Base-by-base conservation (phyloP, 1,139 yeast species). In the Kodamaea suecica region DNA sequence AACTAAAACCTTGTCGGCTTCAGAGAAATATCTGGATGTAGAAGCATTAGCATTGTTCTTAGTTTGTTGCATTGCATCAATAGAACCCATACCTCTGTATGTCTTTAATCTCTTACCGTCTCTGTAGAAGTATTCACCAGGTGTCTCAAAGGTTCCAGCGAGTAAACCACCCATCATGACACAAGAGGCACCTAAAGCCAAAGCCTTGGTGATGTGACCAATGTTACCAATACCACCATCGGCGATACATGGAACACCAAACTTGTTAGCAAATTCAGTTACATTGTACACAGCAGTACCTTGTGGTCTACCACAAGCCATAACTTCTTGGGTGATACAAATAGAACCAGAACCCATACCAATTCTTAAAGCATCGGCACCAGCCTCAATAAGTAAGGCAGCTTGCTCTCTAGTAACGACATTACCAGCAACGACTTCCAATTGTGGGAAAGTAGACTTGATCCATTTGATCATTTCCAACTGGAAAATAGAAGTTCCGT, bases 261-360 rank as follows among this genome's bases (percentile, higher is more conserved):
- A 87, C 61, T 78, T 74, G 66, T 79, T 80, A 50, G 95, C 90
- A 60, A 87, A 85, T 69, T 87, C 90, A 44, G 88, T 73, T 35
- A 87, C 96, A 44, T 78, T 80, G 71, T 76, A 86, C 38, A 87
- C 95, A 42, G 96, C 96, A 44, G 96, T 86, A 70, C 97, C 99
- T 75, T 94, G 98, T 42, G 99, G 98, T 77, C 98, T 90, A 69
- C 99, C 99, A 71, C 96, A 95, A 35, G 99, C 98, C 99, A 92
- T 92, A 42, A 92, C 98, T 71, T 92, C 99, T 73, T 94, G 98
- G 39, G 98, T 92, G 59, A 92, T 94, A 77, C 97, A 92, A 59
- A 92, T 92, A 41, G 97, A 87, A 57, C 98, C 98, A 29, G 97
- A 87, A 56, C 99, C 99, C 99, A 92, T 92, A 71, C 98, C 99